Conservation (phyloP, 495 filamentous ascomycete species). For the Amorphotheca resinae region DNA sequence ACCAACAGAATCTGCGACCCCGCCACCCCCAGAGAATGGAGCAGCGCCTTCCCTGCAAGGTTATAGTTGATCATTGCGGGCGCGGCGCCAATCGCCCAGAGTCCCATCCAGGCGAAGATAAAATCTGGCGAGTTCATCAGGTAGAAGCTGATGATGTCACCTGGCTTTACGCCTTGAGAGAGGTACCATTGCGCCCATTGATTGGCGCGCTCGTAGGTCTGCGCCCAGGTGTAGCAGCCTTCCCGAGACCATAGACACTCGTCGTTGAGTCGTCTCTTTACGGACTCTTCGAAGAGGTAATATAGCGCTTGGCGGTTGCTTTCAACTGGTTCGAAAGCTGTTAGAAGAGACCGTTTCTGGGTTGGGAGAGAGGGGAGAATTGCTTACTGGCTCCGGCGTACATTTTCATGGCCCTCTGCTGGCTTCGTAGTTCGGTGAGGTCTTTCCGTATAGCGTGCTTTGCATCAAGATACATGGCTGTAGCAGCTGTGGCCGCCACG, state of each 20-base stretch:
- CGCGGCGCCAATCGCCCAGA: slow-evolving; percentile 51
- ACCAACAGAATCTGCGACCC: slow-evolving; percentile 49
- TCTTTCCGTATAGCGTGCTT: slow-evolving; percentile 57
- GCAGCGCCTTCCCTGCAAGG: slow-evolving; percentile 47
- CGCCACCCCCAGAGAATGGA: slow-evolving; percentile 56
- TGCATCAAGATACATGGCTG: slow-evolving; percentile 54
- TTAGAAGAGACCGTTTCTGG: not conserved
- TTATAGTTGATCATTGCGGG: slow-evolving; percentile 70
- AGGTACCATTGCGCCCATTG: slow-evolving; percentile 57
- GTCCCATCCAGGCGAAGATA: slow-evolving; percentile 47
- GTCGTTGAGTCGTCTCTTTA: slow-evolving; percentile 31
- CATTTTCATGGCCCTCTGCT: slow-evolving; percentile 23
- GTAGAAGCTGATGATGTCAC: slow-evolving; percentile 59
- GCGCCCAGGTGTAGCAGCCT: slow-evolving; percentile 48
- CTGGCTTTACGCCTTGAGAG: slow-evolving; percentile 43
- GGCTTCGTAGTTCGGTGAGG: slow-evolving; percentile 25
- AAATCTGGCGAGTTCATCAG: slow-evolving; percentile 59
- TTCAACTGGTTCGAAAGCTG: slow-evolving; percentile 20
- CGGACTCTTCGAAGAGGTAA: slow-evolving; percentile 51
- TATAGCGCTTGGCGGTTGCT: slow-evolving; percentile 44
- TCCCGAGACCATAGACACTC: slow-evolving; percentile 56
- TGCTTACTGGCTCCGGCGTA: slow-evolving; percentile 18
- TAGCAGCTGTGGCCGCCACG: slow-evolving; percentile 36
- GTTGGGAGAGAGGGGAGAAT: not conserved
- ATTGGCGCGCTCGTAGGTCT: slow-evolving; percentile 40